A percentile compares a stretch with the other conserved stretches of the same genome.
phyloP scores from a whole-genome alignment of 1,139 yeast species.

The Arxiozyma heterogenica region DNA sequence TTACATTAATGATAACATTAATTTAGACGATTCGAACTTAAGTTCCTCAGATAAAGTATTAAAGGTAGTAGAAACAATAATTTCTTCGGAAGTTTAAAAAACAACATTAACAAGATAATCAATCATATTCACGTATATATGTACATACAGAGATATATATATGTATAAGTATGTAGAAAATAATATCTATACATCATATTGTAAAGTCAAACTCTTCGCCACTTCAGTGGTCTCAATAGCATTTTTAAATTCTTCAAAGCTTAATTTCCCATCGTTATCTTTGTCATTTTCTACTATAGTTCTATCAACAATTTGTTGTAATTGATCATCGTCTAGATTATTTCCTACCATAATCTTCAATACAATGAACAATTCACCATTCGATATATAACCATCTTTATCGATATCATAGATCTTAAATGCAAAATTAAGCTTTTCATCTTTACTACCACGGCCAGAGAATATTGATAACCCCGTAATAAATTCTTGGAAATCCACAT shows the following conservation, averaged over 20 bases:
- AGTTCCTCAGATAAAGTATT: not conserved
- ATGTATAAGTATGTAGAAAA: not conserved
- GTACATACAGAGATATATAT: not conserved
- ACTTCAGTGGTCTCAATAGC: conserved; percentile 63
- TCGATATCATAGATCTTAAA: conserved; percentile 94
- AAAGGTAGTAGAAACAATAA: conserved; percentile 29
- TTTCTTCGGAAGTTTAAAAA: conserved; percentile 16
- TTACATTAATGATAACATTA: conserved; percentile 10
- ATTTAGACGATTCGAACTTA: not conserved
- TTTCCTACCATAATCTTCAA: conserved; percentile 96
- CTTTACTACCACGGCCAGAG: conserved; percentile 76
- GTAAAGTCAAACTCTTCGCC: conserved; percentile 48
- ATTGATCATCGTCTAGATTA: conserved; percentile 73
- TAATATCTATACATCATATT: conserved; percentile 21
- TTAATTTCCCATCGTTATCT: conserved; percentile 83
- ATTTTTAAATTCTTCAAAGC: conserved; percentile 75
- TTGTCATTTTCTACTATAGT: conserved; percentile 90
- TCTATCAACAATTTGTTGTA: conserved; percentile 92
- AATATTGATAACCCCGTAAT: conserved; percentile 84
- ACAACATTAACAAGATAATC: not conserved
- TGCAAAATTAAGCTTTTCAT: conserved; percentile 80
- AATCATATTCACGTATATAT: not conserved
- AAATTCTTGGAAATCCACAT: conserved; percentile 92
- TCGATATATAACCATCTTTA: conserved; percentile 87
- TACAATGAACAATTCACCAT: conserved; percentile 88